Evolutionary conservation across 768 basidiomycete species (phyloP).

Genomic region (Podaxis sp.): DNA sequence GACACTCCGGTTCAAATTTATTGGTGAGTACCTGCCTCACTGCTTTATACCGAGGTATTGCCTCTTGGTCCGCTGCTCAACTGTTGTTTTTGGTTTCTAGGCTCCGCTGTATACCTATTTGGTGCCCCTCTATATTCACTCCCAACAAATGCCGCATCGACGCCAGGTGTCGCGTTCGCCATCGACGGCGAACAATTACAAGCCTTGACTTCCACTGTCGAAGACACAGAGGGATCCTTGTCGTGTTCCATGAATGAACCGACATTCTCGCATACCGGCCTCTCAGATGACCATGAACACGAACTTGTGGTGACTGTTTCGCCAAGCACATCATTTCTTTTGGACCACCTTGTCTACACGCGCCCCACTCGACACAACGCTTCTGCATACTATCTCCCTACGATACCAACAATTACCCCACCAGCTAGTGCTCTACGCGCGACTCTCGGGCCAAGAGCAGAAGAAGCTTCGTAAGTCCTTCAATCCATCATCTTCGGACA

Average conservation of each 20-base stretch:
- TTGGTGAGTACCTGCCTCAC: slow-evolving; percentile 28
- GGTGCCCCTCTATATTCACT: slow-evolving; percentile 35
- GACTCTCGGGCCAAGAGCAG: slow-evolving; percentile 9
- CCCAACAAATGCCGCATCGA: slow-evolving; percentile 13
- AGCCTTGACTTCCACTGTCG: slow-evolving; percentile 26
- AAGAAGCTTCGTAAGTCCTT: slow-evolving; percentile 4
- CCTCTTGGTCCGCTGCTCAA: background rate
- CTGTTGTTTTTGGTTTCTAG: slow-evolving; percentile 24
- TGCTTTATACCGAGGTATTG: slow-evolving; percentile 6
- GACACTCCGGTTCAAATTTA: slow-evolving; percentile 42
- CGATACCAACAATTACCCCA: background rate
- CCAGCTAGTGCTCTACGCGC: slow-evolving; percentile 16
- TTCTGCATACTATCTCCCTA: background rate
- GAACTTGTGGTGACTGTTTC: slow-evolving; percentile 42
- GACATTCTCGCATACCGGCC: slow-evolving; percentile 35
- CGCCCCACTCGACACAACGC: background rate
- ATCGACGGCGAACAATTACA: slow-evolving; percentile 36
- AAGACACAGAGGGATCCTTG: slow-evolving; percentile 24
- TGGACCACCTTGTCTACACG: slow-evolving; percentile 49
- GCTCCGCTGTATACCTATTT: slow-evolving; percentile 49
- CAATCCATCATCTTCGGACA: slow-evolving; percentile 7
- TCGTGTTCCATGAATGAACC: slow-evolving; percentile 32
- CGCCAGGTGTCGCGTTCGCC: slow-evolving; percentile 38
- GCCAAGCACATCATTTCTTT: slow-evolving; percentile 44
- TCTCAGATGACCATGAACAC: slow-evolving; percentile 40